Evolutionary conservation across 306 rosid species (phyloP).

Genomic region (Cucurbita moschata): DNA sequence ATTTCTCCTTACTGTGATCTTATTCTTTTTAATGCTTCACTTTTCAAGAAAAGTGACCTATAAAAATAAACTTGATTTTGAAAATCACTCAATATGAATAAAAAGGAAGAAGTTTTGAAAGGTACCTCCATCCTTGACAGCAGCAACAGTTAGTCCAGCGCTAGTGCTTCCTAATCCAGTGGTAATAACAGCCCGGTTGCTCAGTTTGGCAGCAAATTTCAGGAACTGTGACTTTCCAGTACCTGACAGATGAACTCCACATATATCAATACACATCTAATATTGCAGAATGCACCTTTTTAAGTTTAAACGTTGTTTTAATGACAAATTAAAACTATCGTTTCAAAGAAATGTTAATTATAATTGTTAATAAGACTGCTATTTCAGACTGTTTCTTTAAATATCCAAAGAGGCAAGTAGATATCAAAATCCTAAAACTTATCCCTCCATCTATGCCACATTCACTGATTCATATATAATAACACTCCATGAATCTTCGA

Average conservation of each 20-base stretch:
- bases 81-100: background rate
- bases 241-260: conserved; percentile 27
- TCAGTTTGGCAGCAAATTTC: conserved; percentile 84
- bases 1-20: background rate
- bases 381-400: background rate
- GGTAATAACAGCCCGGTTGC: conserved; percentile 89
- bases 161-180: conserved; percentile 98
- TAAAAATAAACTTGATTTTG: background rate
- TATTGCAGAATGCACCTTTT: background rate
- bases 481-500: background rate
- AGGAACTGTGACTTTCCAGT: conserved; percentile 94
- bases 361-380: background rate
- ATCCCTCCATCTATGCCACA: background rate
- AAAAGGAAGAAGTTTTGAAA: background rate
- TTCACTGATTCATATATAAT: background rate
- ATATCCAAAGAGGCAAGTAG: background rate
- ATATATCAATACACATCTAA: background rate
- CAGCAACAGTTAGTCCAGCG: conserved; percentile 91
- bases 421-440: background rate
- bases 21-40: background rate
- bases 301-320: background rate
- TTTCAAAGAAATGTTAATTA: background rate
- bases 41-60: background rate
- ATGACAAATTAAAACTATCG: background rate
- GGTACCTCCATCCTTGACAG: conserved; percentile 89